Percentiles rank a stretch among this genome's conserved stretches.
phyloP scores from a whole-genome alignment of 495 filamentous ascomycete species.

The Aspergillus ellipticus region DNA sequence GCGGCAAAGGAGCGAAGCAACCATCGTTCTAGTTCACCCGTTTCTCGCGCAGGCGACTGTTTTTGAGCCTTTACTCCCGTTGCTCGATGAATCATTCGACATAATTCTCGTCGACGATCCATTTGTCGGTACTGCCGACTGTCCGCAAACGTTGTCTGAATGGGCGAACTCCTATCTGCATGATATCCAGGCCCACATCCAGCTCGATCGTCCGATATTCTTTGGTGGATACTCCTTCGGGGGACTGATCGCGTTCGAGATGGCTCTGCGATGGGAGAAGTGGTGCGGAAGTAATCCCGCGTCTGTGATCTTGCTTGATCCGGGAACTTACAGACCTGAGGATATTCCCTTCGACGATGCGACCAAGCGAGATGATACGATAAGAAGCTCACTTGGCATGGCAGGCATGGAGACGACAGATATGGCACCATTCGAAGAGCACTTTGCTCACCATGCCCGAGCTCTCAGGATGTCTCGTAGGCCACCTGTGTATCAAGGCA shows the following conservation, averaged over 20 bases:
- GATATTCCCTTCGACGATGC: background rate
- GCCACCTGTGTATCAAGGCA: background rate
- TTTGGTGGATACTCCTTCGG: constrained; percentile 4
- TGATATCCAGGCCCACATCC: background rate
- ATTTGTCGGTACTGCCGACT: background rate
- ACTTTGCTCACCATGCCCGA: background rate
- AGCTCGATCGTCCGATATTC: background rate
- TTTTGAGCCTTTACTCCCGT: background rate
- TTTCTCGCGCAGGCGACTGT: constrained; percentile 1
- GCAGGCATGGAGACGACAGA: background rate
- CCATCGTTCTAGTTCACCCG: background rate
- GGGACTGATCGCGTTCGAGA: constrained; percentile 1
- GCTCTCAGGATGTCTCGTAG: background rate
- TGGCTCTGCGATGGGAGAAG: background rate
- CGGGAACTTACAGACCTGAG: background rate
- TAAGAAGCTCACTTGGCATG: background rate
- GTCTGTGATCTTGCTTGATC: background rate
- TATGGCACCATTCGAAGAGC: background rate
- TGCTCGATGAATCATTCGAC: background rate
- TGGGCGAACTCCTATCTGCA: constrained; percentile 2
- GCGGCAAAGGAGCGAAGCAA: background rate
- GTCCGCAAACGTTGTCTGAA: background rate
- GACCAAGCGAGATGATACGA: background rate
- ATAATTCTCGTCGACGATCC: constrained; percentile 4
- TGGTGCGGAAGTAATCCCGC: background rate